Base-by-base conservation (phyloP, 2,329 filamentous ascomycete species). In the Fusarium domesticum region DNA sequence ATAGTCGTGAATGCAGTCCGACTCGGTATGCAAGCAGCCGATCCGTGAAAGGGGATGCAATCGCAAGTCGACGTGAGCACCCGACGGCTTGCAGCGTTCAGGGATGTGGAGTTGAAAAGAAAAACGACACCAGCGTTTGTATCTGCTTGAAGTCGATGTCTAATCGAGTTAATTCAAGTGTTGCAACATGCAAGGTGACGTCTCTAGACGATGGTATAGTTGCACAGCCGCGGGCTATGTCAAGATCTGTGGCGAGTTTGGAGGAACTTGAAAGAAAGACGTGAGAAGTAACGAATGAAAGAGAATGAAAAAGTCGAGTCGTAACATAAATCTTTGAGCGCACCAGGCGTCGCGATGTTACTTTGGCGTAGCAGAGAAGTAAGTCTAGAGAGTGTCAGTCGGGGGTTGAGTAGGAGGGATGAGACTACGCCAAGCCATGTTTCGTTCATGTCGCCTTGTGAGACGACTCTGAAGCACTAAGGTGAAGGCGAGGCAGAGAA, bases 161-260 rank as follows among this genome's bases (percentile, higher is more conserved):
- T 54, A 54, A 48, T 52, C 51, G 48, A 50, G 38, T 43, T 49
- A 40, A 37, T 43, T 45, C 35, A 43, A 44, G 56, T 57, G 39
- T 42, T 50, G 54, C 51, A 57, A 44, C 56, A 62, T 59, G 42
- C 57, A 60, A 32, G 45, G 37, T 41, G 45, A 44, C 38, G 37
- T 50, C 44, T 48, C 40, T 51, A 37, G 42, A 43, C 39, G 46
- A 53, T 23, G 39, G 41, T 43, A 33, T 41, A 38, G 57, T 59
- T 38, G 52, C 51, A 61, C 59, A 53, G 45, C 44, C 47, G 42
- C 36, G 40, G 41, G 40, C 37, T 40, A 43, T 31, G 40, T 47
- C 41, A n/a, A 39, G 44, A 33, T 55, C 58, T 42, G 46, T 46
- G 39, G 46, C 45, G 40, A 51, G 39, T 51, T 37, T 18, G 39